Conservation (phyloP, 345 rosid genomes). For the Pistacia integerrima region DNA sequence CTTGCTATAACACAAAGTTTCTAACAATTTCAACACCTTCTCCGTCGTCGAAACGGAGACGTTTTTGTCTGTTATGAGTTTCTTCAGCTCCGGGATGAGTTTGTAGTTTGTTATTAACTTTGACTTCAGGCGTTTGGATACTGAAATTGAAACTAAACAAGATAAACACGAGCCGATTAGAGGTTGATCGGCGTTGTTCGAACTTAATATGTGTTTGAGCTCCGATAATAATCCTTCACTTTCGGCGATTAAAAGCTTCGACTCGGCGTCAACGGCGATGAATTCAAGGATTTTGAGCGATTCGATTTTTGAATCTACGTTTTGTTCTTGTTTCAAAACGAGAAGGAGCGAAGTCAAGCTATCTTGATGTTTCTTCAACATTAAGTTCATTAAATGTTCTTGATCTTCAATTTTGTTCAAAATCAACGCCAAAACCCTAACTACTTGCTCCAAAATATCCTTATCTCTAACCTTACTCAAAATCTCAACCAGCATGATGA, state of each 20-base stretch:
- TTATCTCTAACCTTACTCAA: slow-evolving; percentile 36
- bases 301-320: slow-evolving; percentile 51
- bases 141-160: slow-evolving; percentile 52
- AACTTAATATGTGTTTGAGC: slow-evolving; percentile 37
- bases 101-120: slow-evolving; percentile 41
- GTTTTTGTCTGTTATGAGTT: slow-evolving; percentile 37
- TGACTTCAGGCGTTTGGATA: slow-evolving; percentile 50
- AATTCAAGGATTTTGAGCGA: slow-evolving; percentile 59
- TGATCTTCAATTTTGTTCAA: slow-evolving; percentile 38
- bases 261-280: slow-evolving; percentile 51
- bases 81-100: slow-evolving; percentile 40
- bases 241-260: slow-evolving; percentile 57
- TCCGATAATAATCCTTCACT: slow-evolving; percentile 52
- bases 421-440: slow-evolving; percentile 49
- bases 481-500: slow-evolving; percentile 52
- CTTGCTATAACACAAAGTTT: slow-evolving; percentile 50
- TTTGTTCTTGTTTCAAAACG: slow-evolving; percentile 50
- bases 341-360: slow-evolving; percentile 45
- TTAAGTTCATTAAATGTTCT: slow-evolving; percentile 39
- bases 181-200: slow-evolving; percentile 47
- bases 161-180: slow-evolving; percentile 63
- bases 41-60: slow-evolving; percentile 45
- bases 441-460: slow-evolving; percentile 37
- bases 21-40: slow-evolving; percentile 71
- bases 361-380: slow-evolving; percentile 33